Conservation (phyloP, 768 basidiomycete genomes). For the Phaffia tasmanica region DNA sequence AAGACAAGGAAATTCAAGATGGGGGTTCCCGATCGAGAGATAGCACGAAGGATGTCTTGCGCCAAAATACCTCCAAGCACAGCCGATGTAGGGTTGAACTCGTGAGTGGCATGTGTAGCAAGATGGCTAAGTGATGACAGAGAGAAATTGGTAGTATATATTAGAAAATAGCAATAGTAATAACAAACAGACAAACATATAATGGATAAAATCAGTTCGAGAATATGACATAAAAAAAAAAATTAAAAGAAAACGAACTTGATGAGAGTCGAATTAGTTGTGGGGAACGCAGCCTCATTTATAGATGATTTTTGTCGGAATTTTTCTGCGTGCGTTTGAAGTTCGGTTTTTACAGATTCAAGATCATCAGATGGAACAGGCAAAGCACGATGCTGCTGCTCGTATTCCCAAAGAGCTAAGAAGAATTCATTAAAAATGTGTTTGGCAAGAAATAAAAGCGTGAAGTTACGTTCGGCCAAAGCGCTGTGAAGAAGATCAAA, state of each 20-base stretch:
- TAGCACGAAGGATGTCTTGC: slow-evolving; percentile 84
- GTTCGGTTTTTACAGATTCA: background rate
- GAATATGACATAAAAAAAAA: no score
- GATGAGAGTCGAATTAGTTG: background rate
- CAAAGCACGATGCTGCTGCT: slow-evolving; percentile 1
- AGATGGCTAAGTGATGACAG: slow-evolving; percentile 26
- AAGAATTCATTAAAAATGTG: background rate
- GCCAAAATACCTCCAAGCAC: slow-evolving; percentile 88
- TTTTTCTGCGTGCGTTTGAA: background rate
- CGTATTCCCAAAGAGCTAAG: slow-evolving; percentile 24
- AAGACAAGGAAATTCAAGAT: slow-evolving; percentile 86
- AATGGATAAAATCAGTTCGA: slow-evolving; percentile 58
- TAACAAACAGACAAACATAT: slow-evolving; percentile 24
- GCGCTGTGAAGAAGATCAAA: background rate
- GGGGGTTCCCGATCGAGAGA: slow-evolving; percentile 81
- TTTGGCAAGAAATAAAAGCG: background rate
- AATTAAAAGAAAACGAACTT: background rate
- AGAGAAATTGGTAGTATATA: slow-evolving; percentile 25
- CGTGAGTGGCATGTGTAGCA: slow-evolving; percentile 29
- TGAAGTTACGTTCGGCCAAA: background rate
- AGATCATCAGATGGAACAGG: background rate
- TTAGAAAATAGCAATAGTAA: background rate
- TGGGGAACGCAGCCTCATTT: background rate
- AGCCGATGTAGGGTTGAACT: slow-evolving; percentile 81
- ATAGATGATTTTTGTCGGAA: background rate